Conservation (phyloP, 2,329 filamentous ascomycete species). For the Didymella arachidicola region DNA sequence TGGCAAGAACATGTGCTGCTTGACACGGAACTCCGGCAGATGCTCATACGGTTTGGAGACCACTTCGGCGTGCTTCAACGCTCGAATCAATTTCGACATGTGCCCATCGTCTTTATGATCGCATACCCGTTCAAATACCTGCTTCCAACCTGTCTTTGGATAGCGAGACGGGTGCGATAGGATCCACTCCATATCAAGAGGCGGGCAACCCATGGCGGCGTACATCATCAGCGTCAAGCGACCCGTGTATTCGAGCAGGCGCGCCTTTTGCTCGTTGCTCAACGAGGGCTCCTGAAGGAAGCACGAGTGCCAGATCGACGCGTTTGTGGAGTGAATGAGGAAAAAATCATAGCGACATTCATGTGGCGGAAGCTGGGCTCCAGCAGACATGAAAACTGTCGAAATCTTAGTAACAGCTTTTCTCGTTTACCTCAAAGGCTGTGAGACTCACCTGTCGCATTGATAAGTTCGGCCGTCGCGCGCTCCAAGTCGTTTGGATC, state of each 20-base stretch:
- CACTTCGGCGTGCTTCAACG: not conserved
- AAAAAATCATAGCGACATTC: conserved; percentile 14
- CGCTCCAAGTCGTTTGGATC: conserved; percentile 8
- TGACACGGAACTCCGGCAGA: conserved; percentile 8
- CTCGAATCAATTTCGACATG: conserved; percentile 15
- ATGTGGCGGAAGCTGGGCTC: conserved; percentile 6
- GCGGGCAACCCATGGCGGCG: conserved; percentile 11
- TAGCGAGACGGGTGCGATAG: not conserved
- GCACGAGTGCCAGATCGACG: conserved; percentile 5
- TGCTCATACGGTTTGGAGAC: conserved; percentile 10
- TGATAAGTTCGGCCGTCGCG: conserved; percentile 10
- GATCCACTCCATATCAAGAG: conserved; percentile 9
- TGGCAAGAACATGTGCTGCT: conserved; percentile 13
- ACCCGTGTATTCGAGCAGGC: conserved; percentile 17
- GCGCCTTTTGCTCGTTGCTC: conserved; percentile 13
- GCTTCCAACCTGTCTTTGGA: not conserved
- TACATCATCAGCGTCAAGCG: conserved; percentile 12
- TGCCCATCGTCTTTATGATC: conserved; percentile 15
- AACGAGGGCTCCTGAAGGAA: conserved; percentile 9
- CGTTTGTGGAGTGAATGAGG: conserved; percentile 8
- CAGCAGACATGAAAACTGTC: conserved; percentile 8
- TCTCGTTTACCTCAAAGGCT: not conserved
- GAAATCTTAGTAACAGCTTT: not conserved
- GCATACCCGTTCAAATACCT: conserved; percentile 13
- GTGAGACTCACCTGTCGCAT: not conserved